Base-by-base conservation (phyloP, 2,329 filamentous ascomycete species). In the Diaporthe velutina region DNA sequence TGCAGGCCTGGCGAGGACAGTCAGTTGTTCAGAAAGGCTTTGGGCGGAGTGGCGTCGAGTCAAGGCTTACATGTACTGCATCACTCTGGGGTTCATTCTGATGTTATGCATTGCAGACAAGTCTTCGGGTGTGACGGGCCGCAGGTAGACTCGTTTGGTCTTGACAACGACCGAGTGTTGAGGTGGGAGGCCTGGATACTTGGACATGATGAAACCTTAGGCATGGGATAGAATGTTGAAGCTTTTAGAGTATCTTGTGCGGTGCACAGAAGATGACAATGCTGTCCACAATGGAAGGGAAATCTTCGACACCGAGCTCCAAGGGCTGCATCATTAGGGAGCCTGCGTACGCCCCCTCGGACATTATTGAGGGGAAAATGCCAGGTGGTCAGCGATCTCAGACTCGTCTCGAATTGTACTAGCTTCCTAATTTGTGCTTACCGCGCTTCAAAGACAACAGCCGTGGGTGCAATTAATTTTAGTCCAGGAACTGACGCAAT, bases 21-120 rank as follows among this genome's bases (percentile, higher is more conserved):
- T 54, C 45, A 71, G 25, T 30, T 17, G 7, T 9, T 9, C 35
- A 6, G 8, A 13, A 6, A 22, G 15, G 15, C 19, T 3, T 42
- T 30, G 30, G 1, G 2, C n/a, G 15, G 5, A n/a, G n/a, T 22
- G 19, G 6, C n/a, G 12, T n/a, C n/a, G 10, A 33, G 13, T 61
- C 17, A 8, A 40, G 25, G 17, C 70, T 71, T 33, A 71, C 70
- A 71, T 71, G 33, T 61, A 71, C n/a, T 61, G 70, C 70, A 71
- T 71, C 12, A 71, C 70, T 40, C 2, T 42, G 8, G 57, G 57
- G 3, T 71, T 71, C 70, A 71, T n/a, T 61, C 70, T 71, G n/a
- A 71, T 71, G 2, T 9, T 38, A 28, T 71, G 70, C n/a, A 71
- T 42, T 42, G 55, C 33, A 17, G 42, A 33, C 55, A 71, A 54